Evolutionary conservation across 2,329 filamentous ascomycete genomes (phyloP).

Genomic region (Ophiostoma quercus): DNA sequence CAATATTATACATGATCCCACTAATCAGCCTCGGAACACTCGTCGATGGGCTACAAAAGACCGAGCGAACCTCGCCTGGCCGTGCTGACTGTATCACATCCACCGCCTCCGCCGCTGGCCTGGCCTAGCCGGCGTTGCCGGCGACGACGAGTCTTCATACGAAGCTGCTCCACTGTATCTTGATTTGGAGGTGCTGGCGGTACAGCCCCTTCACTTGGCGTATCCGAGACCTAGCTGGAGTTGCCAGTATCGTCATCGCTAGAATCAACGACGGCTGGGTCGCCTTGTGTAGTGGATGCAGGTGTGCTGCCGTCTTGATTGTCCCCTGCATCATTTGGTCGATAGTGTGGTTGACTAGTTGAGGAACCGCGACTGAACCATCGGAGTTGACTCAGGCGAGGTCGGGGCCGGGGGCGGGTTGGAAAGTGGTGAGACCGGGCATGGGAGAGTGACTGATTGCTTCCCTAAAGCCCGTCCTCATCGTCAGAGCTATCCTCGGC

Average conservation of each 20-base stretch:
- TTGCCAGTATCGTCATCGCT: not conserved
- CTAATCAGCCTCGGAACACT: slow-evolving; percentile 2
- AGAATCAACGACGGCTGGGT: not conserved
- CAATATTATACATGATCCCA: not conserved
- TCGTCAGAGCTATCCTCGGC: slow-evolving; percentile 75
- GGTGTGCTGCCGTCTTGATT: not conserved
- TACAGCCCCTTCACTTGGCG: not conserved
- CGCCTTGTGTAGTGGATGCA: not conserved
- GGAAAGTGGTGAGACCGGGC: not conserved
- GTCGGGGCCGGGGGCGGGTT: not conserved
- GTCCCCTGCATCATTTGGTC: not conserved
- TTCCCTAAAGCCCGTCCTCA: slow-evolving; percentile 38
- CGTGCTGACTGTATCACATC: not conserved
- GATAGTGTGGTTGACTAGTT: not conserved
- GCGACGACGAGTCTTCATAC: not conserved
- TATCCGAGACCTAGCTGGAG: slow-evolving; percentile 18
- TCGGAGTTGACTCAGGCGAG: not conserved
- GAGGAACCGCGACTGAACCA: not conserved
- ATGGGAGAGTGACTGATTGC: not conserved
- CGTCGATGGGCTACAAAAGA: not conserved
- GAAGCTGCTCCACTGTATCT: not conserved
- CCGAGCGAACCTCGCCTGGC: not conserved
- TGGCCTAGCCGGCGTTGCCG: not conserved
- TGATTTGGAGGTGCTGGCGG: not conserved
- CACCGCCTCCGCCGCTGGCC: not conserved